Percentiles rank a stretch among this genome's conserved stretches.
Evolutionary conservation across 2,329 filamentous ascomycete genomes (phyloP).

Genomic region (Colletotrichum sublineola): DNA sequence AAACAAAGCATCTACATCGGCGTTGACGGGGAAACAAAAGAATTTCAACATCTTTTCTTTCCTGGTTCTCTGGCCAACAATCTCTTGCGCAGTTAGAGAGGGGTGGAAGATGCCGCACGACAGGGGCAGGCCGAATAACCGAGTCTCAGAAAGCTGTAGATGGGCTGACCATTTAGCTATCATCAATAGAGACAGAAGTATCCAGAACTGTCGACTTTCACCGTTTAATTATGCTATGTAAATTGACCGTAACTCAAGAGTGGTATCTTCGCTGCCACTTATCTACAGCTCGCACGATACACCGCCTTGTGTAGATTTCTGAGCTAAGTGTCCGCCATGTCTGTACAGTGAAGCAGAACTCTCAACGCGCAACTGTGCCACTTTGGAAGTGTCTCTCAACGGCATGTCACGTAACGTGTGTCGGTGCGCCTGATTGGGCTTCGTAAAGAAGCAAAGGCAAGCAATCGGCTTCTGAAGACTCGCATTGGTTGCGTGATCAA

Average conservation of each 20-base stretch:
- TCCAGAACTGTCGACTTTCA: background rate
- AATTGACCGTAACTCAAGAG: background rate
- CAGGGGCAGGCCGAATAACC: constrained; percentile 9
- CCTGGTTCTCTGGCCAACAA: constrained; percentile 57
- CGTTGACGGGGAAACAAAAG: constrained; percentile 61
- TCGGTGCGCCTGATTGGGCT: background rate
- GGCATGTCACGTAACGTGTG: constrained; percentile 11
- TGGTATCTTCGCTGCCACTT: background rate
- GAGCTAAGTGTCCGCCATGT: background rate
- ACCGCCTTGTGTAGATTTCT: background rate
- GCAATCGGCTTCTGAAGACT: background rate
- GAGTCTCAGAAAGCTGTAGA: constrained; percentile 30
- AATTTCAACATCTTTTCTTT: constrained; percentile 63
- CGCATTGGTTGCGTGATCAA: background rate
- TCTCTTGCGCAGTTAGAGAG: constrained; percentile 36
- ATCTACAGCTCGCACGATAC: background rate
- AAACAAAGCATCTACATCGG: constrained; percentile 47
- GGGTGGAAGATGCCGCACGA: constrained; percentile 7
- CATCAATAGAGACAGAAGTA: constrained; percentile 33
- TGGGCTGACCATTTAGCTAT: constrained; percentile 29
- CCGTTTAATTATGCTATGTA: background rate
- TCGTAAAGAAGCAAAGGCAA: background rate
- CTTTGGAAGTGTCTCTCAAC: constrained; percentile 16
- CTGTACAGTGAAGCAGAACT: background rate
- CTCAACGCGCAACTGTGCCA: background rate